Base-by-base conservation (phyloP, 2,329 filamentous ascomycete species). In the Penicillium decumbens region DNA sequence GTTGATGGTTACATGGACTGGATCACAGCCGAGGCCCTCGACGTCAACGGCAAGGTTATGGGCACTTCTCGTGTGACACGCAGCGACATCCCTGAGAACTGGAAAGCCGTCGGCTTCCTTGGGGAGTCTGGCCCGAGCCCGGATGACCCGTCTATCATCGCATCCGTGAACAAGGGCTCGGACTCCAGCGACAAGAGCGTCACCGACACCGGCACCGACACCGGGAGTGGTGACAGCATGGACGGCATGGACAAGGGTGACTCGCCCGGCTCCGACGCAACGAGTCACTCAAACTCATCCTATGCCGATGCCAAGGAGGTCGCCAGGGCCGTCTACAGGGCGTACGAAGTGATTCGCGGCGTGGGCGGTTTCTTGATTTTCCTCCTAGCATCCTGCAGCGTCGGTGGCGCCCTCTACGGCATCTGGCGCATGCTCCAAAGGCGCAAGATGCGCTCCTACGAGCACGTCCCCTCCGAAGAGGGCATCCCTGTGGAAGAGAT, bases 321-420 rank as follows among this genome's bases (percentile, higher is more conserved):
- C 10, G 63, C 65, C 49, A 61, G 63, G 41, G 52, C 62, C 3
- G 58, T 63, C 24, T 57, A 55, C 50, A 60, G 61, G 51, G 66
- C 66, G 7, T 66, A 63, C 49, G 63, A 68, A 12, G 50, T 68
- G 23, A 58, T 69, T 20, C 62, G 58, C 38, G 61, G 60, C 12
- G 50, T 68, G 2, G 62, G 65, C 3, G 60, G 58, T 18, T 45
- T 69, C 3, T 39, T 69, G 33, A 59, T 69, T 20, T 59, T 66
- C 45, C 55, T 68, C 32, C 41, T 65, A 30, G 30, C 63, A n/a
- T 35, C 47, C 2, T 59, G 60, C 45, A 56, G 59, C 5, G 27
- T 64, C 25, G 55, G 58, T n/a, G 65, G 63, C 15, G 45, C 61
- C 12, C 33, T 61, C 32, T 53, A 51, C 12, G 59, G 55, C 18